Base-by-base conservation (phyloP, 208 protist genomes). In the Acanthamoeba healyi region DNA sequence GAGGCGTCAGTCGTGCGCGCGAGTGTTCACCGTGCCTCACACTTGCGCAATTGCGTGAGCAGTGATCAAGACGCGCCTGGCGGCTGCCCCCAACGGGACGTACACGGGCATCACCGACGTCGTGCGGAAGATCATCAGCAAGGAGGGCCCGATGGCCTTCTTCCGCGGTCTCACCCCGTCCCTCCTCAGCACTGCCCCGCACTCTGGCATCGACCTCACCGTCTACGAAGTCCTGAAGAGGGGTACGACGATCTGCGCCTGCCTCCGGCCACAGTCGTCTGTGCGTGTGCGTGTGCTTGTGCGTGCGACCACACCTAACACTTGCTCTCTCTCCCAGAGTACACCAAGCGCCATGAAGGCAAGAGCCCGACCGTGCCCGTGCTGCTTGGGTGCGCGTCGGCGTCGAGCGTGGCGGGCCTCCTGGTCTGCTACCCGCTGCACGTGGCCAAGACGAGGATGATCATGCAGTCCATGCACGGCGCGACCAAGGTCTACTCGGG, bases 51-150 rank as follows among this genome's bases (percentile, higher is more conserved):
- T n/a, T 38, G 24, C 29, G 29, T n/a, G n/a, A n/a, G n/a, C 38
- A 89, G 84, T 95, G 1, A 79, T 96, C 17, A 77, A 93, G 49
- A 94, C 84, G 5, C 34, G 95, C 32, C 77, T 96, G 34, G 79
- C 93, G 42, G 95, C 90, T 0, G 74, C 90, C 5, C 87, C 51
- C 2, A 40, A 56, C 12, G 93, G 93, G 10, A 94, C 93, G 2
- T 96, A 96, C 72, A 74, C 22, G 24, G 95, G 95, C 79, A 95
- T 95, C 42, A 40, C 49, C 7, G 95, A 96, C 82, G 91, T 93
- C 36, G 65, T 95, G 36, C 10, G n/a, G 42, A 72, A 96, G 58
- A 94, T 92, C 19, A 36, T 90, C 17, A 0, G 29, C 10, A 51
- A 87, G 9, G 95, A 95, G 22, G 81, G 89, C 1, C 74, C 65